A percentile compares a stretch with the other conserved stretches of the same genome.
Evolutionary conservation across 2,329 filamentous ascomycete genomes (phyloP).

Genomic region (Venturia asperata): DNA sequence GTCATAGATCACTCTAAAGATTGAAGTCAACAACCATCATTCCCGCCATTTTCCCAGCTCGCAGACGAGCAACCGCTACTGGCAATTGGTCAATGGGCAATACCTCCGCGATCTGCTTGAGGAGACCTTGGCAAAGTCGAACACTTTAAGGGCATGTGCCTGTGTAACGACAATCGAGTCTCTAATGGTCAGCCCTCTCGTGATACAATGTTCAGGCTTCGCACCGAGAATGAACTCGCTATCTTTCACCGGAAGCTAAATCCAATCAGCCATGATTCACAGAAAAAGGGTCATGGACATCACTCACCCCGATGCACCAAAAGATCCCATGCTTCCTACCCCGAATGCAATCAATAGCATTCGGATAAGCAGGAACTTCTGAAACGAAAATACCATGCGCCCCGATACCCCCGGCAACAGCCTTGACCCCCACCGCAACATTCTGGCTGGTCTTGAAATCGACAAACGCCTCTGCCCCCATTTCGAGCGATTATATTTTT

Average conservation of each 20-base stretch:
- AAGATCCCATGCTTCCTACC: conserved; percentile 44
- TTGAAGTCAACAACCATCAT: conserved; percentile 50
- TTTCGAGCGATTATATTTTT: conserved; percentile 28
- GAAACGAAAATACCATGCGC: conserved; percentile 36
- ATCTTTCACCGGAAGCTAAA: not conserved
- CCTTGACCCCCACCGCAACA: conserved; percentile 30
- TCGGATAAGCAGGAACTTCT: conserved; percentile 35
- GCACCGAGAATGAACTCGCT: conserved; percentile 23
- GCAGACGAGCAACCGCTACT: conserved; percentile 46
- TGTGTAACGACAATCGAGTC: conserved; percentile 41
- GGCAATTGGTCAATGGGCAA: conserved; percentile 41
- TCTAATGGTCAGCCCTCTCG: conserved; percentile 32
- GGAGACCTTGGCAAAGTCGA: conserved; percentile 45
- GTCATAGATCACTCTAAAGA: not conserved
- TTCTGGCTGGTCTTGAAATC: conserved; percentile 32
- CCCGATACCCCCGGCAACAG: conserved; percentile 31
- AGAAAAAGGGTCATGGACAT: conserved; percentile 32
- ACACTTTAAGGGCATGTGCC: conserved; percentile 41
- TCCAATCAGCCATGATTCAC: not conserved
- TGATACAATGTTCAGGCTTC: conserved; percentile 20
- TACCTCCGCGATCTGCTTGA: conserved; percentile 46
- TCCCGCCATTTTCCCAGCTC: conserved; percentile 45
- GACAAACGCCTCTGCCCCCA: conserved; percentile 33
- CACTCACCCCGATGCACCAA: conserved; percentile 43
- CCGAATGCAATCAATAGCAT: conserved; percentile 40